Evolutionary conservation across 768 basidiomycete species (phyloP), one percentile per base, ranked within the genome.

Genomic region (Gautieria morchelliformis): DNA sequence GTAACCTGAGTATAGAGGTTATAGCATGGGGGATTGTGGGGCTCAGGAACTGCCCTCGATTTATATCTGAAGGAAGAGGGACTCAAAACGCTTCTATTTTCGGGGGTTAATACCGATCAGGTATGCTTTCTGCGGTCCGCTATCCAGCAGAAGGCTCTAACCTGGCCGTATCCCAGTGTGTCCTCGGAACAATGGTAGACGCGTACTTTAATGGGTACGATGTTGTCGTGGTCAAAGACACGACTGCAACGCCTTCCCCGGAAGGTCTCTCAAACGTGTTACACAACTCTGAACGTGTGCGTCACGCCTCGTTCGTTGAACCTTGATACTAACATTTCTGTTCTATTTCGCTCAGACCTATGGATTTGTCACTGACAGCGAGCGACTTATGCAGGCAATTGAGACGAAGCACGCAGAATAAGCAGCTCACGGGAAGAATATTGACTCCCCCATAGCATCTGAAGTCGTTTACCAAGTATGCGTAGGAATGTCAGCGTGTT

Each of bases 31-130:
- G 84, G 76, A 14, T 61, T 85, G 20, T 85, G 82, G 83, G 82
- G 82, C 12, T 77, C 77, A 51, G 82, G 84, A 63, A 75, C 76
- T n/a, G 73, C 78, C 12, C 68, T 86, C 53, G 83, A 84, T 63
- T 67, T 84, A 39, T 84, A 80, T 64, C 74, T 85, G 42, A 71
- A 79, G 58, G 81, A 84, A 63, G 77, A 81, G 46, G 82, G 84
- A 40, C 77, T 85, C 58, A 80, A 72, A 10, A 83, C 81, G 1
- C 68, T 85, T 33, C 69, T 85, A 60, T 79, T 86, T 55, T 77
- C 79, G 32, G 84, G 83, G 32, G 84, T 85, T 17, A 85, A 85
- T 63, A 72, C 84, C 6, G 83, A 84, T 62, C 82, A 84, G 76
- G 84, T 82, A 12, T 22, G 60, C 52, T 15, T 37, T 14, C 35